A percentile compares a stretch with the other conserved stretches of the same genome.
Evolutionary conservation across 805 yeast genomes (phyloP).

Genomic region (Barnettozyma populi): DNA sequence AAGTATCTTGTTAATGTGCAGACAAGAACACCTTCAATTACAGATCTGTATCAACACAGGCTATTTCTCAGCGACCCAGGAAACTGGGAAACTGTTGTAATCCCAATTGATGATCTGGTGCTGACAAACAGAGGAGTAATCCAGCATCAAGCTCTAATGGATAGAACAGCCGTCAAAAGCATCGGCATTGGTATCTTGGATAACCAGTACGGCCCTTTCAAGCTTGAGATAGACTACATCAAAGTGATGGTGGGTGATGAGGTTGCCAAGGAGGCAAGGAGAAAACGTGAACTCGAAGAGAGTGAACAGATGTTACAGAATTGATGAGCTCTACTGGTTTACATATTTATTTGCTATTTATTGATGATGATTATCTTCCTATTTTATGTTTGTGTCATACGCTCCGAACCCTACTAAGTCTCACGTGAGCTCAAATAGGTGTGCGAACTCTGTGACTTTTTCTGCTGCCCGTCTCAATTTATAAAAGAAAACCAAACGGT

Average conservation of each 20-base stretch:
- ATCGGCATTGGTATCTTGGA: constrained; percentile 77
- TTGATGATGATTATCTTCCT: neutral
- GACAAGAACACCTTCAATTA: constrained; percentile 69
- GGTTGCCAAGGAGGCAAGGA: constrained; percentile 18
- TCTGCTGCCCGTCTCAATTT: neutral
- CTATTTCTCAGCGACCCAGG: constrained; percentile 67
- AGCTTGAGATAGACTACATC: constrained; percentile 64
- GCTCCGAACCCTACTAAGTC: neutral
- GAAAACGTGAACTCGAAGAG: constrained; percentile 8
- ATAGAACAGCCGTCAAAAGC: constrained; percentile 60
- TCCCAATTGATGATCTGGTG: constrained; percentile 74
- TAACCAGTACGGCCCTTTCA: constrained; percentile 70
- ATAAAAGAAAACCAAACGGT: neutral
- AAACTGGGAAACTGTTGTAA: constrained; percentile 77
- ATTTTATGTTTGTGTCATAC: neutral
- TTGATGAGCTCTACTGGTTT: neutral
- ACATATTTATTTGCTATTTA: constrained; percentile 1
- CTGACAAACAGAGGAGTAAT: constrained; percentile 77
- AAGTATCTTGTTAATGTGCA: constrained; percentile 77
- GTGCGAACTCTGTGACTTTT: neutral
- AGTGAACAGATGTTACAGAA: neutral
- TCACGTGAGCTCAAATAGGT: constrained; percentile 1
- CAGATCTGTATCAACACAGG: constrained; percentile 80
- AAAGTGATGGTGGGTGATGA: constrained; percentile 56
- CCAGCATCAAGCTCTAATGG: constrained; percentile 52